Evolutionary conservation across 1,284 basidiomycete genomes (phyloP).

Genomic region (Trametes pubescens): DNA sequence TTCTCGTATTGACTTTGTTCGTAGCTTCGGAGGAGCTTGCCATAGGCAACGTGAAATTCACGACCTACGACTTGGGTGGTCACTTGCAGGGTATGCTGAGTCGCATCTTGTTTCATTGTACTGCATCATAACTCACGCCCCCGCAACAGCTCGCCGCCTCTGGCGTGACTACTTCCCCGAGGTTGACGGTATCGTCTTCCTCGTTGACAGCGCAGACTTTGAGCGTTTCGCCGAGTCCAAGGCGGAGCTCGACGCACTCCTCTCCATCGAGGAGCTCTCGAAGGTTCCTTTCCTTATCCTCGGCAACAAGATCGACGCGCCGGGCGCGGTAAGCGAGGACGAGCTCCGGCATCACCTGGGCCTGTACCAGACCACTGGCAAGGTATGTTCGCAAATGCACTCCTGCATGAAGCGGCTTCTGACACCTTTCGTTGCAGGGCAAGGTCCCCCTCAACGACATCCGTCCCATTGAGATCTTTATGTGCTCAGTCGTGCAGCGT

Average conservation of each 20-base stretch:
- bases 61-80: slow-evolving; percentile 98
- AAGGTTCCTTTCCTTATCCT: slow-evolving; percentile 99
- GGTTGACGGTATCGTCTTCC: slow-evolving; percentile 98
- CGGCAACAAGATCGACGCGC: slow-evolving; percentile 99
- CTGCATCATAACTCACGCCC: slow-evolving; percentile 12
- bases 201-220: slow-evolving; percentile 96
- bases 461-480: slow-evolving; percentile 99
- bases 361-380: slow-evolving; percentile 98
- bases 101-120: background rate
- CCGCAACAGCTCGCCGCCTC: slow-evolving; percentile 85
- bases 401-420: background rate
- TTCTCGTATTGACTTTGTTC: slow-evolving; percentile 10
- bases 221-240: slow-evolving; percentile 97
- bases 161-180: slow-evolving; percentile 99
- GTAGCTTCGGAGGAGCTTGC: slow-evolving; percentile 98
- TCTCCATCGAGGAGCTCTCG: slow-evolving; percentile 92
- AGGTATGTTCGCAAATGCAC: slow-evolving; percentile 64
- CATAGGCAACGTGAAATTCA: slow-evolving; percentile 99
- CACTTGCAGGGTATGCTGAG: slow-evolving; percentile 87
- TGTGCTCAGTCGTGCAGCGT: slow-evolving; percentile 99
- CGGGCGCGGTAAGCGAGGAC: slow-evolving; percentile 97
- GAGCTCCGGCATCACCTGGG: slow-evolving; percentile 96
- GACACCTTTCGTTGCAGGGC: slow-evolving; percentile 63
- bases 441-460: slow-evolving; percentile 98
- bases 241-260: slow-evolving; percentile 95